Conservation (phyloP, 805 yeast species). For the Cyberlindnera mycetangii region DNA sequence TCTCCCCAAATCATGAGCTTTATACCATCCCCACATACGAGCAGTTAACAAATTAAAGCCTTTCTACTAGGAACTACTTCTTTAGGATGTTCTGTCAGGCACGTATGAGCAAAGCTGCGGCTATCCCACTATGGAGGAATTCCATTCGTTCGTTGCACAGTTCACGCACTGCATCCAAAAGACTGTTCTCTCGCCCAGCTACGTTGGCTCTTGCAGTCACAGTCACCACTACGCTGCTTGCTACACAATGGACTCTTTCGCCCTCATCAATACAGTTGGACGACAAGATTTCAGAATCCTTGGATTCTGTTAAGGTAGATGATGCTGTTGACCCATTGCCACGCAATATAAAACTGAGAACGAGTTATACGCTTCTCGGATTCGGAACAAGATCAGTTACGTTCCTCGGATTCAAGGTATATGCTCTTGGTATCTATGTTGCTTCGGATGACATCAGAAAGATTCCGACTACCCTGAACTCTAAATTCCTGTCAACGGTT, state of each 20-base stretch:
- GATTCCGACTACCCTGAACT: conserved; percentile 40
- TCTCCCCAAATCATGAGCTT: too few relatives aligned
- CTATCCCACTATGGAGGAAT: background rate
- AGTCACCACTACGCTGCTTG: background rate
- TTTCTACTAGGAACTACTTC: too few relatives aligned
- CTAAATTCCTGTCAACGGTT: conserved; percentile 37
- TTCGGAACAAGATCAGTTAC: conserved; percentile 83
- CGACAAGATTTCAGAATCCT: conserved; percentile 10
- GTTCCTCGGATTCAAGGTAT: conserved; percentile 76
- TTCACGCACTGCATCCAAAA: background rate
- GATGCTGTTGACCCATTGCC: conserved; percentile 43
- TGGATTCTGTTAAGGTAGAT: conserved; percentile 43
- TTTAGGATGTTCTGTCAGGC: too few relatives aligned
- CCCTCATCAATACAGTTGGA: conserved; percentile 12
- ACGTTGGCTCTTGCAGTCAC: background rate
- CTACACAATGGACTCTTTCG: background rate
- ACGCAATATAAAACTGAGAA: conserved; percentile 26
- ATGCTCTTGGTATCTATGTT: conserved; percentile 81
- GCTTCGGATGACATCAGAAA: conserved; percentile 52
- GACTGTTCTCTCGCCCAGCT: background rate
- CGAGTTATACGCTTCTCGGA: conserved; percentile 60
- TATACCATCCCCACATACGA: too few relatives aligned
- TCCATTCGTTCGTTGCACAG: background rate
- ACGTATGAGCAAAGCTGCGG: background rate
- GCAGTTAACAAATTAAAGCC: too few relatives aligned